Evolutionary conservation across 139 green algal species (phyloP), one percentile per base, ranked within the genome.

Genomic region (Desmodesmus armatus): DNA sequence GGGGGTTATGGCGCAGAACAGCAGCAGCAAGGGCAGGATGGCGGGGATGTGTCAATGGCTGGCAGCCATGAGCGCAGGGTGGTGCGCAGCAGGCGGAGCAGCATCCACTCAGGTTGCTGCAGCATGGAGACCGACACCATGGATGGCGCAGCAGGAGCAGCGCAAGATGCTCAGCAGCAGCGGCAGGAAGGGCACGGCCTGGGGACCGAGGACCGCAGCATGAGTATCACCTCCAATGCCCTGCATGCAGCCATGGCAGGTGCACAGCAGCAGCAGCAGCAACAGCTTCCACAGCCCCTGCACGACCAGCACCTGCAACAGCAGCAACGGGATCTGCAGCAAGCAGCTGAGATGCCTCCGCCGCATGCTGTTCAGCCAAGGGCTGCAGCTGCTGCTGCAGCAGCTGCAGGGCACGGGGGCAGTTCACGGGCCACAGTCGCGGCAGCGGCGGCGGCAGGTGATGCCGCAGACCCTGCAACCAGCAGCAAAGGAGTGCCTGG

Each of bases 1-100:
- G 53, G 27, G 43, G 11, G 23, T 17, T 15, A 62, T 25, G 74
- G 49, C 41, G 33, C 13, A 39, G 23, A 62, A 31, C n/a, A 35
- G 60, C 77, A 84, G 29, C 78, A 84, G 60, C 60, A 78, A 43
- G n/a, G 77, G 78, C 62, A 84, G 62, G 62, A 84, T 13, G 73
- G 69, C 60, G n/a, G 60, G 3, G 39, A 77, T 19, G 27, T 25
- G 71, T 53, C 55, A 41, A 7, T 7, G 23, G 19, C 41, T 0
- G 39, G 31, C 39, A 73, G 76, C 51, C 25, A 49, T 49, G 51
- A 33, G 7, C 71, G 55, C 55, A 27, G 55, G 23, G n/a, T 41
- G 13, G 0, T 72, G 76, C 78, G 40, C 6, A n/a, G 62, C 62
- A 35, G 78, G n/a, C 60, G 78, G 11, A 84, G 78, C 78, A 74